These are phyloP conservation scores for Groenewaldozyma auringiensis DNA, from an alignment of 1,139 yeast species.

Conservation along the genomic window DNA sequence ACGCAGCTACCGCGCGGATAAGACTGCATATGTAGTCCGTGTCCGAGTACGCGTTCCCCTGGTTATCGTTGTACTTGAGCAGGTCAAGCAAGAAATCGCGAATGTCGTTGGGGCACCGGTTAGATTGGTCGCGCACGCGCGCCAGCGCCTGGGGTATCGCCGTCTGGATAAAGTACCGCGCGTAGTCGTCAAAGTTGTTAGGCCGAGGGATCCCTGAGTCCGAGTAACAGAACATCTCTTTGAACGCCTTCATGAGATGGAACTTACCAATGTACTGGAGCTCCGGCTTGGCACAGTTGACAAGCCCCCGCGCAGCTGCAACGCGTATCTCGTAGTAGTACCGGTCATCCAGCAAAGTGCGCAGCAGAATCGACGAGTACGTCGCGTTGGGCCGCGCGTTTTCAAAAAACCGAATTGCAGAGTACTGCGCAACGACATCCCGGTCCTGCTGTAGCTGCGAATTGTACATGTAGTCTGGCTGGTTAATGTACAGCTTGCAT, in stretches of 20 bases:
- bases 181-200: constrained; percentile 68
- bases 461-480: constrained; percentile 92
- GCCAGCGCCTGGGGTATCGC: constrained; percentile 61
- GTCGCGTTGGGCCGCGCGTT: constrained; percentile 50
- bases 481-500: constrained; percentile 68
- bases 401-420: constrained; percentile 70
- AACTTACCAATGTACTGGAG: constrained; percentile 62
- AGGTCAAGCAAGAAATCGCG: constrained; percentile 60
- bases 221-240: constrained; percentile 63
- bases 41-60: constrained; percentile 71
- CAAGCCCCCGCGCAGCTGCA: constrained; percentile 79
- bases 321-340: constrained; percentile 85
- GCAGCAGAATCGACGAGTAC: constrained; percentile 68
- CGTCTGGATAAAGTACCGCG: constrained; percentile 60
- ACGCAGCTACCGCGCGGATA: constrained; percentile 47
- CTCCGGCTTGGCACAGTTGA: constrained; percentile 54
- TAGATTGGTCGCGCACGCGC: constrained; percentile 51
- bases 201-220: constrained; percentile 61
- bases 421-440: constrained; percentile 92
- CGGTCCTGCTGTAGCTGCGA: constrained; percentile 91
- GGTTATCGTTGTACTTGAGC: constrained; percentile 77
- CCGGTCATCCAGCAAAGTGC: constrained; percentile 77
- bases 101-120: constrained; percentile 59
- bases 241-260: constrained; percentile 66
- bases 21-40: constrained; percentile 56